Conservation (phyloP, 2,329 filamentous ascomycete genomes). For the Aspergillus quadrilineatus region DNA sequence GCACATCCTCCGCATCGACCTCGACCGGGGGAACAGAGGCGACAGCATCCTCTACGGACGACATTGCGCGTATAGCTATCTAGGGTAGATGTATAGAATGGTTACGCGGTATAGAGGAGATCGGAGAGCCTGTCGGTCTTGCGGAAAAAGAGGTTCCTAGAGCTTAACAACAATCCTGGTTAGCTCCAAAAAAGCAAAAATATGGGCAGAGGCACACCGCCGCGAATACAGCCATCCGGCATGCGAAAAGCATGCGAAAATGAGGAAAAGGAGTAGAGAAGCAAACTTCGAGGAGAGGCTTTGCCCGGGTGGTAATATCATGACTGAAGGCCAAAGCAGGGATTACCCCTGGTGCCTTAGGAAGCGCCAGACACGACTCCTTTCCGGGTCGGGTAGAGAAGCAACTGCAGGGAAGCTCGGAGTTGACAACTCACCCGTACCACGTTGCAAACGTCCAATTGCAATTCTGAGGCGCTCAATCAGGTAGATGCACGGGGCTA, state of each 20-base stretch:
- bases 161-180: neutral
- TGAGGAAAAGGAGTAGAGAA: neutral
- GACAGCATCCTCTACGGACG: conserved; percentile 36
- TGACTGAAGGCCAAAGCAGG: neutral
- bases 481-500: neutral
- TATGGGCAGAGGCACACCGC: conserved; percentile 7
- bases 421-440: conserved; percentile 13
- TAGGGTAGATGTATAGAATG: neutral
- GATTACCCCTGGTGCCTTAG: neutral
- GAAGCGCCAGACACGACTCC: conserved; percentile 1
- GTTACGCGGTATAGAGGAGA: neutral
- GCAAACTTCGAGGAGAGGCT: neutral
- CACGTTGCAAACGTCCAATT: conserved; percentile 12
- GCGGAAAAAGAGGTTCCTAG: neutral
- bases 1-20: conserved; percentile 29
- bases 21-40: conserved; percentile 25
- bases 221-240: neutral
- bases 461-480: neutral
- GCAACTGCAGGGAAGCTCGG: conserved; percentile 1
- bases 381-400: conserved; percentile 4
- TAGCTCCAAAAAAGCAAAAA: conserved; percentile 11
- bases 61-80: conserved; percentile 25
- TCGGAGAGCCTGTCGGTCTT: neutral
- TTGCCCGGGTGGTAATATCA: neutral
- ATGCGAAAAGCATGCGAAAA: neutral